phyloP scores from a whole-genome alignment of 1,139 yeast species.

The Nakaseomyces kungkrabaensis region DNA sequence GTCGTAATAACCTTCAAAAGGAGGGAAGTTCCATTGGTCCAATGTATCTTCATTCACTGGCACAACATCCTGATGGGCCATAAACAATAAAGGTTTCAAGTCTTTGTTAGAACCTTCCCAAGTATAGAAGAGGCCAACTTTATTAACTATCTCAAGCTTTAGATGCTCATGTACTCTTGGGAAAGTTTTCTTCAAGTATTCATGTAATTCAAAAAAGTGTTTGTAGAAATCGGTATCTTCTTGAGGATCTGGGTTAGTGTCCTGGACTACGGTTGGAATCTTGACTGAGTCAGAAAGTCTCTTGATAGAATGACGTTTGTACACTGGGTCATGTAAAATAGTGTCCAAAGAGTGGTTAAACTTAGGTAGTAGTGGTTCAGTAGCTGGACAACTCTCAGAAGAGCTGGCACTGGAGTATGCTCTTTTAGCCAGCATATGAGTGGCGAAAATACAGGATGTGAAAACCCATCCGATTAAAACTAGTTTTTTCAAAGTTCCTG shows the following conservation, averaged over 20 bases:
- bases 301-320: constrained; percentile 34
- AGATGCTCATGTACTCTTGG: constrained; percentile 46
- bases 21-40: constrained; percentile 57
- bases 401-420: not conserved
- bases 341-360: constrained; percentile 9
- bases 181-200: constrained; percentile 45
- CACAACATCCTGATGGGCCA: constrained; percentile 79
- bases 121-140: constrained; percentile 54
- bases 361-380: not conserved
- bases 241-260: constrained; percentile 38
- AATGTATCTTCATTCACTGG: constrained; percentile 59
- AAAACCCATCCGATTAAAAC: not conserved
- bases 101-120: constrained; percentile 49
- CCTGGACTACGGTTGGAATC: constrained; percentile 55
- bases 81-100: constrained; percentile 55
- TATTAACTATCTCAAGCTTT: constrained; percentile 48
- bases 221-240: constrained; percentile 27
- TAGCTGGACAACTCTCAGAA: not conserved
- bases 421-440: no score
- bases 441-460: no score
- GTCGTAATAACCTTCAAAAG: constrained; percentile 61
- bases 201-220: constrained; percentile 37
- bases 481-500: not conserved
- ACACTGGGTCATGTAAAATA: constrained; percentile 33
- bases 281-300: constrained; percentile 47